Conservation (phyloP, 2,329 filamentous ascomycete species). For the Xylogone sp. region DNA sequence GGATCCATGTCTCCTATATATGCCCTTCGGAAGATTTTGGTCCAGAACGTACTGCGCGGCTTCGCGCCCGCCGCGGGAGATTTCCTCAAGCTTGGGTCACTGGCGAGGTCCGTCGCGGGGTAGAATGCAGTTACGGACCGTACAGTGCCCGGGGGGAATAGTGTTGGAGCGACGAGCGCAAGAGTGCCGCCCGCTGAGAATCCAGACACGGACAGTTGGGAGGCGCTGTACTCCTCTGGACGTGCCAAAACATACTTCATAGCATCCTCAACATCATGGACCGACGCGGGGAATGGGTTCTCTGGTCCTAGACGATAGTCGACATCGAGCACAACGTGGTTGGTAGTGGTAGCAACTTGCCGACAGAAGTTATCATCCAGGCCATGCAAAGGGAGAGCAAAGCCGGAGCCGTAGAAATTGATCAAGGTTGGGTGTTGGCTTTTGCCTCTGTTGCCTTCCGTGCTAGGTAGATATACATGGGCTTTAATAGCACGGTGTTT, state of each 20-base stretch:
- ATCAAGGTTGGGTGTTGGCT: conserved; percentile 24
- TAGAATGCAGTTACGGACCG: conserved; percentile 46
- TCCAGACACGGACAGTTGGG: conserved; percentile 40
- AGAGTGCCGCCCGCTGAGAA: conserved; percentile 43
- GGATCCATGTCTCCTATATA: conserved; percentile 28
- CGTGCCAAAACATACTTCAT: conserved; percentile 28
- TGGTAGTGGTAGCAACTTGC: conserved; percentile 24
- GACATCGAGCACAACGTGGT: conserved; percentile 27
- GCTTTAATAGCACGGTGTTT: conserved; percentile 9
- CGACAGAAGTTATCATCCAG: conserved; percentile 35
- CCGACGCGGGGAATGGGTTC: conserved; percentile 30
- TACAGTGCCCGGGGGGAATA: conserved; percentile 41
- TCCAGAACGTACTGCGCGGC: conserved; percentile 15
- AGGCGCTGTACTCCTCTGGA: conserved; percentile 34
- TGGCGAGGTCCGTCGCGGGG: conserved; percentile 29
- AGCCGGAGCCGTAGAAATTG: conserved; percentile 32
- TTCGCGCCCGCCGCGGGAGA: conserved; percentile 22
- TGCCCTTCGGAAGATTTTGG: conserved; percentile 28
- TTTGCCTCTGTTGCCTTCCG: conserved; percentile 1
- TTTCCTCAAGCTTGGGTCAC: conserved; percentile 23
- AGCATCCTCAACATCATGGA: conserved; percentile 30
- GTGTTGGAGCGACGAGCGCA: conserved; percentile 18
- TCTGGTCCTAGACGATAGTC: conserved; percentile 34
- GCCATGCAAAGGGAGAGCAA: conserved; percentile 32
- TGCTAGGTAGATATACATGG: conserved; percentile 7